Percentiles rank a stretch among this genome's conserved stretches.
These are phyloP conservation scores for Ganoderma meredithae DNA, from an alignment of 1,284 basidiomycete genomes.

Conservation along the genomic window DNA sequence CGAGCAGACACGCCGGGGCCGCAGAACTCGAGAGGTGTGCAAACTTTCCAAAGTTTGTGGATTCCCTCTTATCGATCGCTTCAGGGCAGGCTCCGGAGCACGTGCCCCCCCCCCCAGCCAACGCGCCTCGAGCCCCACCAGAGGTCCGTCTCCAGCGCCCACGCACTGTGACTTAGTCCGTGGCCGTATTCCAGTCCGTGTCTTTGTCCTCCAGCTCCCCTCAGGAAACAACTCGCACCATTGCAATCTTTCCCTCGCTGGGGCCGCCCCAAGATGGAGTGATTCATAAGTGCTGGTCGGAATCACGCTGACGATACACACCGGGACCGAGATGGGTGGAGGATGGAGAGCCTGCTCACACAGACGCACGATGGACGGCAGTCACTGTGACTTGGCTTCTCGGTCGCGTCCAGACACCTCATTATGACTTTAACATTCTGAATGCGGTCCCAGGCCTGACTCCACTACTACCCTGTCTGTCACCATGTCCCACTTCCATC, in stretches of 20 bases:
- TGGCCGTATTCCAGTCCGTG: too few species aligned
- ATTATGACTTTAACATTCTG: background rate
- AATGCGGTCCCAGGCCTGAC: background rate
- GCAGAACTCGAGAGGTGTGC: constrained; percentile 37
- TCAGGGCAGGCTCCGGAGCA: constrained; percentile 40
- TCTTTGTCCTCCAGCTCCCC: background rate
- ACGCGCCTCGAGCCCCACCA: constrained; percentile 14
- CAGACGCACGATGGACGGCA: background rate
- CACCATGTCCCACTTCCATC: constrained; percentile 31
- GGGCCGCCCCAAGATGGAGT: background rate
- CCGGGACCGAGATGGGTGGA: background rate
- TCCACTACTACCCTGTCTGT: background rate
- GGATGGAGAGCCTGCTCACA: background rate
- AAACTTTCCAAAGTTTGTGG: constrained; percentile 34
- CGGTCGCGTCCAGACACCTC: background rate
- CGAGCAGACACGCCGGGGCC: constrained; percentile 40
- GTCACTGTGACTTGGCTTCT: constrained; percentile 6
- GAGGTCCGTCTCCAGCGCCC: background rate
- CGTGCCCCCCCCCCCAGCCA: too few species aligned
- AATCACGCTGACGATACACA: background rate
- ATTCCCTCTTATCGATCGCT: constrained; percentile 44
- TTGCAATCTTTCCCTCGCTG: background rate
- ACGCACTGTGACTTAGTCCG: too few species aligned
- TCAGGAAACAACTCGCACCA: background rate
- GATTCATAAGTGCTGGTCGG: background rate